Evolutionary conservation across 2,329 filamentous ascomycete genomes (phyloP).

Genomic region (Alternaria triticimaculans): DNA sequence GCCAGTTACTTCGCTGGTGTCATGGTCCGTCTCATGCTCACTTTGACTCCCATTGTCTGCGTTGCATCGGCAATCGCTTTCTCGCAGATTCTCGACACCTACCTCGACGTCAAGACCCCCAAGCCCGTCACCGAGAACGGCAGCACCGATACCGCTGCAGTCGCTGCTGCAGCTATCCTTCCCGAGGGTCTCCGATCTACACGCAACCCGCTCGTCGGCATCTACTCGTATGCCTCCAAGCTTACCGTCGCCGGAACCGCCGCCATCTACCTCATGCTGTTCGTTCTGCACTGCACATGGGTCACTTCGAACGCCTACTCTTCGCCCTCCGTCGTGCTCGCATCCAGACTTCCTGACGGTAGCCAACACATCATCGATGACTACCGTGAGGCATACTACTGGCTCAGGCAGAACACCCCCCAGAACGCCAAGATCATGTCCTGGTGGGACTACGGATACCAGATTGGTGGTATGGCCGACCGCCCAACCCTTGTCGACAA

Average conservation of each 20-base stretch:
- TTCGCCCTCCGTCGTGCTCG: conserved; percentile 94
- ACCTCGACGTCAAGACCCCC: conserved; percentile 72
- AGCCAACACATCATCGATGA: conserved; percentile 99
- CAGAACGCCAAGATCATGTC: conserved; percentile 98
- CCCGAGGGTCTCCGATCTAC: conserved; percentile 71
- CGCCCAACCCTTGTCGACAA: conserved; percentile 97
- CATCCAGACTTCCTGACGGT: conserved; percentile 89
- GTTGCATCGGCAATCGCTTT: conserved; percentile 88
- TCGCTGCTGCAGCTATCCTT: conserved; percentile 59
- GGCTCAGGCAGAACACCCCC: conserved; percentile 95
- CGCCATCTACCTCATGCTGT: conserved; percentile 83
- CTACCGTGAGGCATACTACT: conserved; percentile 99
- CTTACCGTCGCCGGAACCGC: conserved; percentile 74
- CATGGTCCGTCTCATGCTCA: conserved; percentile 99
- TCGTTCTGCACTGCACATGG: conserved; percentile 98
- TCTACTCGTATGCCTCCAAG: conserved; percentile 84
- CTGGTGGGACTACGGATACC: conserved; percentile 99
- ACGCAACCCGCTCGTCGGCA: conserved; percentile 76
- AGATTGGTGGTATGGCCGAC: conserved; percentile 99
- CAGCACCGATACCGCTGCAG: conserved; percentile 38
- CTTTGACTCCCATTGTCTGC: conserved; percentile 93
- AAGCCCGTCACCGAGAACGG: conserved; percentile 53
- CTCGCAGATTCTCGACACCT: conserved; percentile 88
- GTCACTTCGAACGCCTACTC: conserved; percentile 99
- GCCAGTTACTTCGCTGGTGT: conserved; percentile 98